Base-by-base conservation (phyloP, 2,329 filamentous ascomycete genomes). In the Ascochyta koolunga region DNA sequence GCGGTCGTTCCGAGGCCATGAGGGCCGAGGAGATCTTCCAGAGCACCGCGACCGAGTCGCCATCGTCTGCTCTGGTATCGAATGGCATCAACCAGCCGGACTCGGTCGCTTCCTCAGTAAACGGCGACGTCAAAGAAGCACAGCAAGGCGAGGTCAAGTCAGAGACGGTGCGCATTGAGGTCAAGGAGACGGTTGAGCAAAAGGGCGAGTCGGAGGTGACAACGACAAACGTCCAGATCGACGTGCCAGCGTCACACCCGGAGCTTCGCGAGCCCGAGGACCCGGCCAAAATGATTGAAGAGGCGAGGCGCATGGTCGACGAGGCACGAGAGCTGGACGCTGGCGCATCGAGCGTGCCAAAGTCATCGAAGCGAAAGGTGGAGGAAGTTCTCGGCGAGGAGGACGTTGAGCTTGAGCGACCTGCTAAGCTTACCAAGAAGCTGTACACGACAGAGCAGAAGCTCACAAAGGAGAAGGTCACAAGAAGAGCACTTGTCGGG, bases 231-330 rank as follows among this genome's bases (percentile, higher is more conserved):
- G 86, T 93, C 42, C 88, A 89, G 58, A 81, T 95, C 10, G 89
- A 95, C 60, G 82, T 95, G 69, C 90, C 92, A 4, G 81, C 85
- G 9, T 84, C 83, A 47, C 79, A 82, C 39, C 80, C 85, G 0
- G 85, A 90, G 56, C 82, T 92, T 8, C 88, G 89, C 0, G 84
- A 87, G 11, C 86, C 90, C 0, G 89, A 92, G 60, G 89, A 95
- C 66, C 88, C 92, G 1, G 83, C 89, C 52, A 84, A 87, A 50
- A 92, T 97, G 89, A 88, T 98, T 54, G 87, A 87, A 24, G 87
- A 91, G 67, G 95, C 95, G 27, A 91, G 89, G 77, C 85, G 88
- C 63, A 96, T 97, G 90, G 93, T 97, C 5, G 84, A 89, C 58
- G 86, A 86, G 61, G 87, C 87, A 27, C 81, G 87, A 56, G 83